Conservation (phyloP, 2,329 filamentous ascomycete genomes). For the Ophiosphaerella korrae region DNA sequence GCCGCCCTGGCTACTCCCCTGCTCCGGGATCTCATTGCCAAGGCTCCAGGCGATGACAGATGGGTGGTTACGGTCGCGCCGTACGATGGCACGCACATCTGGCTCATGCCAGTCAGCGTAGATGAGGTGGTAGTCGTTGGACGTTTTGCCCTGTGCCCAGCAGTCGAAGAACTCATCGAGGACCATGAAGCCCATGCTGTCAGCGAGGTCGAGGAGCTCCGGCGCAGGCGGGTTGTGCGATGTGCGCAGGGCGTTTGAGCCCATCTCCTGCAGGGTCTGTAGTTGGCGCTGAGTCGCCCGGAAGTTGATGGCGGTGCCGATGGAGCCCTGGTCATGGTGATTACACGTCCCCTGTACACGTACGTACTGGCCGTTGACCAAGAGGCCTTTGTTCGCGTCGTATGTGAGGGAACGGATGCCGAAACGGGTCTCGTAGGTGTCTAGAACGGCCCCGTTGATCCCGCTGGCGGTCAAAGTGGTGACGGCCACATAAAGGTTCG, state of each 20-base stretch:
- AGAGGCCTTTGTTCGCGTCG: slow-evolving; percentile 49
- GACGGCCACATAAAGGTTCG: slow-evolving; percentile 56
- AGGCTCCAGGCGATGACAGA: slow-evolving; percentile 60
- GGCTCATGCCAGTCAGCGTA: slow-evolving; percentile 61
- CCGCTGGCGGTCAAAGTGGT: slow-evolving; percentile 45
- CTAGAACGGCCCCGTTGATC: slow-evolving; percentile 39
- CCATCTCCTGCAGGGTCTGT: slow-evolving; percentile 57
- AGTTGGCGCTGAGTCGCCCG: slow-evolving; percentile 58
- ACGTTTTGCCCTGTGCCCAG: slow-evolving; percentile 55
- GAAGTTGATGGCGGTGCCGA: slow-evolving; percentile 59
- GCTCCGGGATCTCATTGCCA: slow-evolving; percentile 61
- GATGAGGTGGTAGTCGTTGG: slow-evolving; percentile 58
- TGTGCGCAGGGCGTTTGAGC: slow-evolving; percentile 58
- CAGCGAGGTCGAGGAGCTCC: slow-evolving; percentile 57
- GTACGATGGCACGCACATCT: slow-evolving; percentile 57
- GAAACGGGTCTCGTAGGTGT: slow-evolving; percentile 58
- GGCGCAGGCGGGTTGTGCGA: slow-evolving; percentile 61
- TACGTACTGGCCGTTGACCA: slow-evolving; percentile 55
- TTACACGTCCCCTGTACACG: slow-evolving; percentile 56
- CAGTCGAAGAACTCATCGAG: slow-evolving; percentile 63
- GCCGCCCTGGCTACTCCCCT: slow-evolving; percentile 44
- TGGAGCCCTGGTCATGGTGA: slow-evolving; percentile 57
- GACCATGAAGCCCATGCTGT: slow-evolving; percentile 57
- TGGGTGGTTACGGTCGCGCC: slow-evolving; percentile 62
- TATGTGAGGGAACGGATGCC: slow-evolving; percentile 56